Conservation (phyloP, 2,329 filamentous ascomycete genomes). For the Penicillium sp. region DNA sequence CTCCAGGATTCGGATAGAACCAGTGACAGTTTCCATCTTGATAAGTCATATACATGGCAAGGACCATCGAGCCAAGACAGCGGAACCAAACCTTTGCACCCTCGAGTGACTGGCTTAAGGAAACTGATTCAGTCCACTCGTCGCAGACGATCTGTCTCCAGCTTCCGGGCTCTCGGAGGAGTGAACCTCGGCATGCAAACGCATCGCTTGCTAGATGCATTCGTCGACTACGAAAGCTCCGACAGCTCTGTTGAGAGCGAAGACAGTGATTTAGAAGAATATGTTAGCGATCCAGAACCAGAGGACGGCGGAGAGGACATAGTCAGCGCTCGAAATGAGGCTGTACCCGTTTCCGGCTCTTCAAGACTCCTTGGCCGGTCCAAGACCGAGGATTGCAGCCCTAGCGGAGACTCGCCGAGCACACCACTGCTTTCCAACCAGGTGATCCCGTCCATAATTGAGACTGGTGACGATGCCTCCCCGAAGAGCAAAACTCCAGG, state of each 20-base stretch:
- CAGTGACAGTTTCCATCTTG: constrained; percentile 34
- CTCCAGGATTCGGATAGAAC: constrained; percentile 15
- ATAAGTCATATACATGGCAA: constrained; percentile 50
- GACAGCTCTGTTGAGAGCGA: constrained; percentile 48
- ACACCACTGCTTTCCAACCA: constrained; percentile 1
- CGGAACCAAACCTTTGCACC: constrained; percentile 40
- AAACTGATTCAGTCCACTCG: constrained; percentile 61
- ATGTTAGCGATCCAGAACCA: constrained; percentile 37
- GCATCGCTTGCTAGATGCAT: constrained; percentile 64
- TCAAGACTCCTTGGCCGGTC: constrained; percentile 6
- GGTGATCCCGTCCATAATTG: constrained; percentile 27
- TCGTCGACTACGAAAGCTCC: constrained; percentile 52
- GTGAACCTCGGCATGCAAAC: constrained; percentile 73
- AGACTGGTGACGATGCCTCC: constrained; percentile 22
- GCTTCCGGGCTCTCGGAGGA: constrained; percentile 51
- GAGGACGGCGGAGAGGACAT: constrained; percentile 19
- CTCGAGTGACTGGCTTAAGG: constrained; percentile 57
- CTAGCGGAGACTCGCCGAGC: constrained; percentile 7
- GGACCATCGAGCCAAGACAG: constrained; percentile 53
- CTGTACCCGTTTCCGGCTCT: neutral
- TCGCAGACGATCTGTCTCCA: constrained; percentile 49
- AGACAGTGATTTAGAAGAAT: constrained; percentile 43
- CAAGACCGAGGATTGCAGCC: constrained; percentile 13
- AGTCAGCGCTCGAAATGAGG: constrained; percentile 1
- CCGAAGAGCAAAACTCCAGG: constrained; percentile 20